Evolutionary conservation across 177 flowering plant genomes (phyloP).

Genomic region (Vitis hybrid): DNA sequence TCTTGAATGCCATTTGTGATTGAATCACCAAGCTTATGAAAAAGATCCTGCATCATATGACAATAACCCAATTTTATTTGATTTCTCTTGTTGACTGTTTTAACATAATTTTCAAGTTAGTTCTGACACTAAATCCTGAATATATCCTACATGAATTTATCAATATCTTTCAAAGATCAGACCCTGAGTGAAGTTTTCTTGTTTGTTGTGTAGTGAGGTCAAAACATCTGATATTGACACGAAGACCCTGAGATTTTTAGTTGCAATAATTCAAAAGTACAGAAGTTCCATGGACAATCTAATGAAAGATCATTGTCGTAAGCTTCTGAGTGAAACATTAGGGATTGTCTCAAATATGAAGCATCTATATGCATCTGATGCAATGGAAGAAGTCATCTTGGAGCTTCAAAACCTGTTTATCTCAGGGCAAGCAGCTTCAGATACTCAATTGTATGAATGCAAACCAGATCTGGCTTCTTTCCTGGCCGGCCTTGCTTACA

Average conservation of each 20-base stretch:
- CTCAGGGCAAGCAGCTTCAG: conserved; percentile 29
- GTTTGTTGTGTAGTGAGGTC: conserved; percentile 45
- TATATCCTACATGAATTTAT: no score
- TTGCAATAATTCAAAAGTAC: conserved; percentile 40
- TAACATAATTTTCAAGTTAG: no score
- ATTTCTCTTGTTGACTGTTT: no score
- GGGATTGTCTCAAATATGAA: conserved; percentile 57
- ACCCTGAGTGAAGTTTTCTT: neutral
- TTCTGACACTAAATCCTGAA: no score
- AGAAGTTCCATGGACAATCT: conserved; percentile 29
- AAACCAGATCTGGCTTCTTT: conserved; percentile 69
- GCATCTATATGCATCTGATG: conserved; percentile 52
- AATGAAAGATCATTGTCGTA: conserved; percentile 35
- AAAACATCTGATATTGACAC: conserved; percentile 42
- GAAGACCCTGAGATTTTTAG: conserved; percentile 60
- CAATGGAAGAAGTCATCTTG: conserved; percentile 61
- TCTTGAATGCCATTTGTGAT: no score
- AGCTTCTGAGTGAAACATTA: conserved; percentile 63
- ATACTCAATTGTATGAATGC: conserved; percentile 42
- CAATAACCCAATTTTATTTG: neutral
- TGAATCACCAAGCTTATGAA: neutral
- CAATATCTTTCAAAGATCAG: neutral
- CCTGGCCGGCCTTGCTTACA: conserved; percentile 64
- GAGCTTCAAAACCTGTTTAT: conserved; percentile 69
- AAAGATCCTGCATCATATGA: neutral